phyloP scores from a whole-genome alignment of 2,329 filamentous ascomycete species.

The Xylaria sp. region DNA sequence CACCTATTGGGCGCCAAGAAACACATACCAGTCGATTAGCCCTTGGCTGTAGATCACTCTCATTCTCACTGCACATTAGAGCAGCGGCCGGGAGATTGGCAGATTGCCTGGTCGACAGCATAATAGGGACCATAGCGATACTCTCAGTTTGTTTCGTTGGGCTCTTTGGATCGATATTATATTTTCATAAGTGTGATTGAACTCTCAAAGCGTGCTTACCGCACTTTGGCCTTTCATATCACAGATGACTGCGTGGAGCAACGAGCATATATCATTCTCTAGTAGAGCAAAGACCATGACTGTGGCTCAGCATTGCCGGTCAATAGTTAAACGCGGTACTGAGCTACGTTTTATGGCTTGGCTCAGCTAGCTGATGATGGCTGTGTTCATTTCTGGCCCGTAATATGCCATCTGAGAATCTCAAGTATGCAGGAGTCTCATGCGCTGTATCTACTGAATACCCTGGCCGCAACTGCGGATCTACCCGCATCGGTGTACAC shows the following conservation, averaged over 20 bases:
- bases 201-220: background rate
- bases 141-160: background rate
- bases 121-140: background rate
- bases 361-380: conserved; percentile 33
- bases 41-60: background rate
- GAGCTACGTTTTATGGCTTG: conserved; percentile 15
- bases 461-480: conserved; percentile 18
- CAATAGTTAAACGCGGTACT: background rate
- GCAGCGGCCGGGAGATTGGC: background rate
- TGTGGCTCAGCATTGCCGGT: background rate
- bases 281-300: background rate
- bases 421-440: background rate
- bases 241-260: background rate
- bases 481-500: conserved; percentile 8
- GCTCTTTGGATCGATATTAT: no score
- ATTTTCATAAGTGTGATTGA: background rate
- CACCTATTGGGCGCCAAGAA: conserved; percentile 12
- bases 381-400: conserved; percentile 21
- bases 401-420: background rate
- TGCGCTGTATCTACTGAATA: background rate
- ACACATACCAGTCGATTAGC: background rate
- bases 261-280: no score
- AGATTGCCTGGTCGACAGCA: background rate
- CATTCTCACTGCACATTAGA: background rate
- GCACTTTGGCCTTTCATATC: no score